Percentiles rank a stretch among this genome's conserved stretches.
These are phyloP conservation scores for Xylariaceae sp. DNA, from an alignment of 2,329 filamentous ascomycete species.

Conservation along the genomic window DNA sequence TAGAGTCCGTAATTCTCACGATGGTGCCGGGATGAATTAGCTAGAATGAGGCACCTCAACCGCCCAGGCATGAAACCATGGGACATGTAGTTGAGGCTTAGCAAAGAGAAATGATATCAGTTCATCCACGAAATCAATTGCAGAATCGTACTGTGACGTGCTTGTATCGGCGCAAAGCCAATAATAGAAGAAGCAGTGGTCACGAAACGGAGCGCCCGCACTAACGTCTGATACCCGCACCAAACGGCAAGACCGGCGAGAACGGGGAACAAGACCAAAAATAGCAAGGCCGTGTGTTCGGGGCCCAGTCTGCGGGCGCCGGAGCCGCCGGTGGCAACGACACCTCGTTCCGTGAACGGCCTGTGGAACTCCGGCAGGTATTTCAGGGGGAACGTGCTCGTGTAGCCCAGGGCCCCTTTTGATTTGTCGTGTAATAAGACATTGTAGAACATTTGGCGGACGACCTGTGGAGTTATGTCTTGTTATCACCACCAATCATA, in stretches of 20 bases:
- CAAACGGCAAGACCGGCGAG: conserved; percentile 16
- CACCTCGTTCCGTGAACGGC: conserved; percentile 33
- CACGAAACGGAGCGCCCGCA: conserved; percentile 1
- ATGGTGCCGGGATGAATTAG: neutral
- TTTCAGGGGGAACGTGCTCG: conserved; percentile 65
- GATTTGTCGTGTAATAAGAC: conserved; percentile 57
- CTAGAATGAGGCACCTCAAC: neutral
- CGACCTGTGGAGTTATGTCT: conserved; percentile 20
- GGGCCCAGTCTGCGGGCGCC: conserved; percentile 32
- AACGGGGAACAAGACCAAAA: conserved; percentile 19
- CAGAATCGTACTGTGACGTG: neutral
- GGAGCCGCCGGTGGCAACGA: conserved; percentile 26
- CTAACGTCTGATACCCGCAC: conserved; percentile 13
- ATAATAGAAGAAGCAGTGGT: neutral
- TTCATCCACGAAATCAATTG: neutral
- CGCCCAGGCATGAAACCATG: neutral
- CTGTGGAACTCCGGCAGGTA: conserved; percentile 51
- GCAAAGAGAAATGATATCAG: neutral
- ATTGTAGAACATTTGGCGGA: conserved; percentile 54
- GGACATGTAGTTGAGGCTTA: neutral
- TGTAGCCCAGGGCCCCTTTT: conserved; percentile 55
- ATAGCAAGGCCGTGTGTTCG: conserved; percentile 25
- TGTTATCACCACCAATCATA: neutral
- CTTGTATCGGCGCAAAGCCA: neutral
- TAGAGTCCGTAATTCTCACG: neutral